Conservation (phyloP, 108 stramenopile species). For the Skeletonema potamos region DNA sequence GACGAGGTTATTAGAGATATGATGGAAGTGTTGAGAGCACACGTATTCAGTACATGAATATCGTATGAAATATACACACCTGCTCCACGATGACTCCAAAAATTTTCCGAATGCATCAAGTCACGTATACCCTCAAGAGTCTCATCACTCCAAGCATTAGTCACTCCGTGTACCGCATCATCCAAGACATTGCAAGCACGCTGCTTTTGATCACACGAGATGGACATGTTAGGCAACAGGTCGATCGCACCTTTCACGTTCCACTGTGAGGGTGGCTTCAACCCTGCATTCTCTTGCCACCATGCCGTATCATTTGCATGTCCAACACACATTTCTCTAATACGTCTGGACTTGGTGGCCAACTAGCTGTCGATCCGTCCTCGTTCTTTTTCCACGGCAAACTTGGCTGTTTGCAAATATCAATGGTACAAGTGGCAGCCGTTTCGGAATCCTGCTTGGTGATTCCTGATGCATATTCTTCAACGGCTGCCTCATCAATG, state of each 20-base stretch:
- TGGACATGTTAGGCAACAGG: conserved; percentile 7
- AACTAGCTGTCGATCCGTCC: background rate
- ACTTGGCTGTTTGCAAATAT: background rate
- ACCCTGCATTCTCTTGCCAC: conserved; percentile 20
- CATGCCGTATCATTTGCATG: conserved; percentile 11
- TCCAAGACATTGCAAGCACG: conserved; percentile 4
- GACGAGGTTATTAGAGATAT: background rate
- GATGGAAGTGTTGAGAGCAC: too few relatives aligned
- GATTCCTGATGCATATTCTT: conserved; percentile 13
- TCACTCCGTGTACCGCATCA: conserved; percentile 28
- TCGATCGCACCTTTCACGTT: conserved; percentile 28
- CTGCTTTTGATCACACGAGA: conserved; percentile 9
- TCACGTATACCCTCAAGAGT: conserved; percentile 12
- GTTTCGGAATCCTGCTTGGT: conserved; percentile 13
- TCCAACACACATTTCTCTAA: conserved; percentile 13
- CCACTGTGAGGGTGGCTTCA: conserved; percentile 14
- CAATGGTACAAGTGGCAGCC: conserved; percentile 7
- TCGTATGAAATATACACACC: too few relatives aligned
- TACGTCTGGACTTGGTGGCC: conserved; percentile 17
- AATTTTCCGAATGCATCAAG: conserved; percentile 20
- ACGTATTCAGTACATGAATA: too few relatives aligned
- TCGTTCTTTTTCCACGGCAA: conserved; percentile 24
- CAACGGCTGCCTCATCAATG: conserved; percentile 6
- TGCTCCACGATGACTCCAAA: conserved; percentile 26
- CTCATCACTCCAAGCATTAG: conserved; percentile 21